A percentile compares a stretch with the other conserved stretches of the same genome.
Conservation (phyloP, 23 red algal species). For the Pyropia haitanensis region DNA sequence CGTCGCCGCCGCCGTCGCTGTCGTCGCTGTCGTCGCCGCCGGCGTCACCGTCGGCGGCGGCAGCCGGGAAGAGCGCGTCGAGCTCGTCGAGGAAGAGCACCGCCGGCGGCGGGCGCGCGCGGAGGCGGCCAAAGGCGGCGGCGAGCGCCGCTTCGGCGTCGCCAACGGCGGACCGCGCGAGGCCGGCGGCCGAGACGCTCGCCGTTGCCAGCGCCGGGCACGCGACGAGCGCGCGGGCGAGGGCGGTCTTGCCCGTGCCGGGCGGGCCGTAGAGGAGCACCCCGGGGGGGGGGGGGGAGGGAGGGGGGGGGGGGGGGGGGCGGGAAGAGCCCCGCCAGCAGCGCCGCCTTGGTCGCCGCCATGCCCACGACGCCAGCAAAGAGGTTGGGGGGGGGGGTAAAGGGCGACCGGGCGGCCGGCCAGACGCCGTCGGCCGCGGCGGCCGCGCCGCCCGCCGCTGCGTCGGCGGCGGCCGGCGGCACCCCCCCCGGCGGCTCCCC, state of each 20-base stretch:
- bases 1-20: no score
- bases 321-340: conserved; percentile 50
- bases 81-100: conserved; percentile 99
- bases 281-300: conserved; percentile 43
- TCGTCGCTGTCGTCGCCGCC: no score
- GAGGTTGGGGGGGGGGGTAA: neutral
- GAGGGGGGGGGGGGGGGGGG: neutral
- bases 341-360: conserved; percentile 57
- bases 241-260: conserved; percentile 94
- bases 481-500: no score
- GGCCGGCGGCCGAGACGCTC: conserved; percentile 4
- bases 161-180: conserved; percentile 25
- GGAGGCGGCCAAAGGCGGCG: conserved; percentile 6
- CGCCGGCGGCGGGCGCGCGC: conserved; percentile 58
- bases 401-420: no score
- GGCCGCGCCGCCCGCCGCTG: no score
- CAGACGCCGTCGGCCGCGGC: no score
- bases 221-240: conserved; percentile 72
- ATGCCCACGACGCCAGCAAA: conserved; percentile 79
- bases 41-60: no score
- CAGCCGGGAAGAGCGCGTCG: conserved; percentile 83
- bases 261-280: conserved; percentile 89
- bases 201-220: conserved; percentile 10
- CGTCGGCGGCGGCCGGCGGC: no score
- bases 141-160: conserved; percentile 3